Evolutionary conservation across 2,329 filamentous ascomycete species (phyloP).

Genomic region (Pseudocercospora macadamiae): DNA sequence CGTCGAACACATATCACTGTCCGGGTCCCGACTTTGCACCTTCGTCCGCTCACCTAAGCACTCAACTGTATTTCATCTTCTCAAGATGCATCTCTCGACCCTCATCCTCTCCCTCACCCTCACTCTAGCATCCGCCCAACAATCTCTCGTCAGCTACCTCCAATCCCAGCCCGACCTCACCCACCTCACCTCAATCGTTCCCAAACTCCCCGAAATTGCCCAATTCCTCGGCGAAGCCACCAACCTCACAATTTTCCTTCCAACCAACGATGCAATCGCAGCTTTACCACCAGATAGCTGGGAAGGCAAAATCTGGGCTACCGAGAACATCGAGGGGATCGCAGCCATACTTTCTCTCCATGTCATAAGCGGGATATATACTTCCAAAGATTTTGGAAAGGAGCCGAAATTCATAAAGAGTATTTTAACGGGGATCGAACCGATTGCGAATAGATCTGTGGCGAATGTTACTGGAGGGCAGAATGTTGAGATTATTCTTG

Average conservation of each 20-base stretch:
- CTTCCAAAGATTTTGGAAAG: background rate
- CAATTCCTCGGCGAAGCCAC: conserved; percentile 20
- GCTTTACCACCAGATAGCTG: background rate
- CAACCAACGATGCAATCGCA: conserved; percentile 61
- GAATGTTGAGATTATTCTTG: conserved; percentile 43
- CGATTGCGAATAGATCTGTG: conserved; percentile 42
- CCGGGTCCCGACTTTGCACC: background rate
- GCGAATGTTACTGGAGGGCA: conserved; percentile 64
- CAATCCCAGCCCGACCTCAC: conserved; percentile 18
- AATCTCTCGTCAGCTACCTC: conserved; percentile 14
- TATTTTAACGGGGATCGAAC: conserved; percentile 51
- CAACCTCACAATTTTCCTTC: conserved; percentile 65
- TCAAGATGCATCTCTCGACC: background rate
- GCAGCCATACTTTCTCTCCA: background rate
- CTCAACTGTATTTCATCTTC: background rate
- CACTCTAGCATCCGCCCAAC: conserved; percentile 13
- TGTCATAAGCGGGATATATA: background rate
- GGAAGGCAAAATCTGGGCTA: background rate
- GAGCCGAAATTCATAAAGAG: conserved; percentile 46
- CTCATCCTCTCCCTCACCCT: background rate
- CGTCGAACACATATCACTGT: background rate
- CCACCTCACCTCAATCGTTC: conserved; percentile 21
- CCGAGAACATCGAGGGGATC: background rate
- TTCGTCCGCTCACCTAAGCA: background rate
- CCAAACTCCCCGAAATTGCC: conserved; percentile 23